Evolutionary conservation across 2,329 filamentous ascomycete species (phyloP).

Genomic region (Exophiala sideris): DNA sequence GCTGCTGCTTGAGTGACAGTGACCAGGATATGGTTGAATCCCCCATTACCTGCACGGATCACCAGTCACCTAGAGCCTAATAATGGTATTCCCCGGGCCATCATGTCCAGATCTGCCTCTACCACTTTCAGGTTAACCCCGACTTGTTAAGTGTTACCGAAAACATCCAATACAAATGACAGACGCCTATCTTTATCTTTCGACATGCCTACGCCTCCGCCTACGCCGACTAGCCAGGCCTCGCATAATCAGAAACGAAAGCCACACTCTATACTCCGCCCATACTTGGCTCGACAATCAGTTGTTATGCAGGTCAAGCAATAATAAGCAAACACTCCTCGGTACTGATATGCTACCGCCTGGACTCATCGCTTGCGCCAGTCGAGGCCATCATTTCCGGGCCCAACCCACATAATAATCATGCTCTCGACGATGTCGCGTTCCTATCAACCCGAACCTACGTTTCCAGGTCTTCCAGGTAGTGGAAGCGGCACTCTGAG

Average conservation of each 20-base stretch:
- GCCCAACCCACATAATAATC: slow-evolving; percentile 12
- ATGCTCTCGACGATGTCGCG: slow-evolving; percentile 23
- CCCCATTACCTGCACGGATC: slow-evolving; percentile 9
- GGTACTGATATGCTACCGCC: slow-evolving; percentile 4
- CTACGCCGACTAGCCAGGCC: not conserved
- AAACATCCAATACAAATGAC: not conserved
- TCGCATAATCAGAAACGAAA: slow-evolving; percentile 5
- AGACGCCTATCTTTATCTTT: slow-evolving; percentile 14
- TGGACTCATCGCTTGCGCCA: slow-evolving; percentile 6
- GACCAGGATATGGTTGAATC: not conserved
- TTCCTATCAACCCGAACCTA: slow-evolving; percentile 14
- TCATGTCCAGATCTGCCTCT: slow-evolving; percentile 12
- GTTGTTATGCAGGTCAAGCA: slow-evolving; percentile 1
- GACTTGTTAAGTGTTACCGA: slow-evolving; percentile 2
- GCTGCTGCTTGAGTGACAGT: slow-evolving; percentile 16
- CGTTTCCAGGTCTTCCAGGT: slow-evolving; percentile 3
- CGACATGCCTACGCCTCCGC: no score
- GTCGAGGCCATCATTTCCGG: slow-evolving; percentile 14
- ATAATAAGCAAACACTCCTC: slow-evolving; percentile 1
- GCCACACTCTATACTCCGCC: no score
- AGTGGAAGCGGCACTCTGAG: slow-evolving; percentile 7
- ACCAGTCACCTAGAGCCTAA: no score
- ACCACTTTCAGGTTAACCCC: slow-evolving; percentile 4
- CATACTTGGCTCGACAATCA: not conserved
- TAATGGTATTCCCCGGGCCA: not conserved